Evolutionary conservation across 805 yeast genomes (phyloP).

Genomic region (Diddensiella caesifluorescens): DNA sequence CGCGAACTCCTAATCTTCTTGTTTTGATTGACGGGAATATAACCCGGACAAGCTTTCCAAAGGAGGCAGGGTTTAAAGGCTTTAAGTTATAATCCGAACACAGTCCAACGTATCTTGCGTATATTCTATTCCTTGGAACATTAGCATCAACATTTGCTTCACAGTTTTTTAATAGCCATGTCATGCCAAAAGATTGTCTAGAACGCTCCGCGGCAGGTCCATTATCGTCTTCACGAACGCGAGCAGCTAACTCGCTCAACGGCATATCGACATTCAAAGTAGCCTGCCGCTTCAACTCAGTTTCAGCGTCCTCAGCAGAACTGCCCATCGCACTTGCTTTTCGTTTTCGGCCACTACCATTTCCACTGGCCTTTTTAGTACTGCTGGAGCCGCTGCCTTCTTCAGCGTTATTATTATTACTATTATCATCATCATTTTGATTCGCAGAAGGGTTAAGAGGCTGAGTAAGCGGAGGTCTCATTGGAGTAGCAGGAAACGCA

Average conservation of each 20-base stretch:
- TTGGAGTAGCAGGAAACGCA: conserved; percentile 1
- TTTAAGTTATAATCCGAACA: conserved; percentile 52
- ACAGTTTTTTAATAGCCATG: conserved; percentile 69
- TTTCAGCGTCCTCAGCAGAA: conserved; percentile 15
- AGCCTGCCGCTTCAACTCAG: conserved; percentile 17
- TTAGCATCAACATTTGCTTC: conserved; percentile 45
- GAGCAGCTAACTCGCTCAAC: conserved; percentile 17
- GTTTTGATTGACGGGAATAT: conserved; percentile 64
- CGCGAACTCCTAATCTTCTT: conserved; percentile 75
- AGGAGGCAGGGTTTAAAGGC: conserved; percentile 68
- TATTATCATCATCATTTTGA: background rate
- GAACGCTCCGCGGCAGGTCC: conserved; percentile 28
- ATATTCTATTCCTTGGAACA: conserved; percentile 62
- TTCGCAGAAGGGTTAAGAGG: too few species aligned
- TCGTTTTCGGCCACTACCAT: conserved; percentile 7
- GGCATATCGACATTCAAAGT: conserved; percentile 12
- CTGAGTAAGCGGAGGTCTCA: conserved; percentile 4
- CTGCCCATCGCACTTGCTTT: conserved; percentile 8
- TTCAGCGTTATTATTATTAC: background rate
- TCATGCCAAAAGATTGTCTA: conserved; percentile 71
- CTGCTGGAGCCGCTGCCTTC: background rate
- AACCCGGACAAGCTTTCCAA: conserved; percentile 67
- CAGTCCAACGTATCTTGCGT: conserved; percentile 55
- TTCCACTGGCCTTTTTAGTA: background rate
- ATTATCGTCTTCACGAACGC: conserved; percentile 17